Percentiles rank a stretch among this genome's conserved stretches.
Conservation (phyloP, 257 asterid species). For the Plantago ovata region DNA sequence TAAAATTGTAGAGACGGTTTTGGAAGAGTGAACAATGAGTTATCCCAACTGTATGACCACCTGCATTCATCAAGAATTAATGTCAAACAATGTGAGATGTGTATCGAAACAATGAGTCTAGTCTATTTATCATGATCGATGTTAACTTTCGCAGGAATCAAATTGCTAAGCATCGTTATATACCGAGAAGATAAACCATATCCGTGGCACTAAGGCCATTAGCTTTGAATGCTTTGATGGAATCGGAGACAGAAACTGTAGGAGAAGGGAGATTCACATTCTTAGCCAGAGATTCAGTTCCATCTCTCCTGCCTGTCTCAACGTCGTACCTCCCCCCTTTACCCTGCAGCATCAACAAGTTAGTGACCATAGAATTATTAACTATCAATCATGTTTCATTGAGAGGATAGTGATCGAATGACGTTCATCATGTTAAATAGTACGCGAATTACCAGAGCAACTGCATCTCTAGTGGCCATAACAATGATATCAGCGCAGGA, state of each 20-base stretch:
- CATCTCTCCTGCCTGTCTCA: slow-evolving; percentile 48
- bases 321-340: slow-evolving; percentile 47
- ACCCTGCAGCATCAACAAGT: slow-evolving; percentile 19
- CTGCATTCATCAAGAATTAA: slow-evolving; percentile 20
- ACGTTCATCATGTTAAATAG: no score
- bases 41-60: slow-evolving; percentile 63
- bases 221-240: slow-evolving; percentile 29
- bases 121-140: no score
- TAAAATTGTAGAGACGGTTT: slow-evolving; percentile 49
- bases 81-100: neutral
- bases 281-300: slow-evolving; percentile 31
- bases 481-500: slow-evolving; percentile 62
- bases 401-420: no score
- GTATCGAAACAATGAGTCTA: neutral
- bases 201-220: slow-evolving; percentile 38
- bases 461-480: slow-evolving; percentile 56
- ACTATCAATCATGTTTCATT: no score
- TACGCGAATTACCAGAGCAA: slow-evolving; percentile 24
- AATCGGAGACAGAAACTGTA: slow-evolving; percentile 30
- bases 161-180: no score
- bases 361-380: neutral
- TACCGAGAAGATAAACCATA: slow-evolving; percentile 63
- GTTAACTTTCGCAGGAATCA: no score
- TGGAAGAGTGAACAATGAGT: slow-evolving; percentile 48
- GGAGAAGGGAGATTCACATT: slow-evolving; percentile 55